These are phyloP conservation scores for Scedosporium dehoogii DNA, from an alignment of 2,329 filamentous ascomycete species.

Conservation along the genomic window DNA sequence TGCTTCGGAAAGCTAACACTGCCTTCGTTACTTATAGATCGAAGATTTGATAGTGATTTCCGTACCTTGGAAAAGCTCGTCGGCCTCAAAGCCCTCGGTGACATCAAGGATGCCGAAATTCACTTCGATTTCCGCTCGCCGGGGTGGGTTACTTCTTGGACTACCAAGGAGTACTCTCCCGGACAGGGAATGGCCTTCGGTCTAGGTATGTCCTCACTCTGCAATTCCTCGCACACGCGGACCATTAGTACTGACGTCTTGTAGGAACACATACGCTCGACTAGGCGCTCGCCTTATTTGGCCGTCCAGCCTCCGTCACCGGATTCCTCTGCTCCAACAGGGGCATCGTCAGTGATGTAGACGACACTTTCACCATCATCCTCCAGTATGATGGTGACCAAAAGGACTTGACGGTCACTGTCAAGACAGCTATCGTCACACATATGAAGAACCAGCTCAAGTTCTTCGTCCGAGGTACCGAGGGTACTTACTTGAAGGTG, in stretches of 20 bases:
- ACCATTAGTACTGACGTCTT: neutral
- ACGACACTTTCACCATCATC: slow-evolving; percentile 45
- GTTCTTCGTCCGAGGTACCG: slow-evolving; percentile 52
- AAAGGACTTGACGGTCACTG: slow-evolving; percentile 42
- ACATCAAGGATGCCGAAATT: slow-evolving; percentile 54
- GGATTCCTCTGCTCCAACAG: slow-evolving; percentile 47
- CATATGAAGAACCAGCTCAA: slow-evolving; percentile 49
- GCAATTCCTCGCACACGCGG: slow-evolving; percentile 12
- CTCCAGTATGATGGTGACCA: slow-evolving; percentile 40
- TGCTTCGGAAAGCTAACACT: neutral
- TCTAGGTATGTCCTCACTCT: slow-evolving; percentile 17
- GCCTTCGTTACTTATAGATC: neutral
- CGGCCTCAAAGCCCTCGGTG: slow-evolving; percentile 41
- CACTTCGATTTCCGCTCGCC: slow-evolving; percentile 50
- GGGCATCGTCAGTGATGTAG: slow-evolving; percentile 26
- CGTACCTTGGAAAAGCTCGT: slow-evolving; percentile 48
- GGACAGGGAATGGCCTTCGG: slow-evolving; percentile 32
- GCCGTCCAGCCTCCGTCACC: slow-evolving; percentile 45
- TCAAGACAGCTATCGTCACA: slow-evolving; percentile 49
- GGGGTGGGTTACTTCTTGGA: slow-evolving; percentile 24
- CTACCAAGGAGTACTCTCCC: slow-evolving; percentile 20
- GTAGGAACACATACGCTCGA: slow-evolving; percentile 51
- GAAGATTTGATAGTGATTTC: slow-evolving; percentile 45
- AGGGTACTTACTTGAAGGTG: slow-evolving; percentile 37
- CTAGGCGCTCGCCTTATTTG: slow-evolving; percentile 48